Percentiles rank a stretch among this genome's conserved stretches.
Evolutionary conservation across 148 eudicot genomes (phyloP).

Genomic region (Rhododendron vialii): DNA sequence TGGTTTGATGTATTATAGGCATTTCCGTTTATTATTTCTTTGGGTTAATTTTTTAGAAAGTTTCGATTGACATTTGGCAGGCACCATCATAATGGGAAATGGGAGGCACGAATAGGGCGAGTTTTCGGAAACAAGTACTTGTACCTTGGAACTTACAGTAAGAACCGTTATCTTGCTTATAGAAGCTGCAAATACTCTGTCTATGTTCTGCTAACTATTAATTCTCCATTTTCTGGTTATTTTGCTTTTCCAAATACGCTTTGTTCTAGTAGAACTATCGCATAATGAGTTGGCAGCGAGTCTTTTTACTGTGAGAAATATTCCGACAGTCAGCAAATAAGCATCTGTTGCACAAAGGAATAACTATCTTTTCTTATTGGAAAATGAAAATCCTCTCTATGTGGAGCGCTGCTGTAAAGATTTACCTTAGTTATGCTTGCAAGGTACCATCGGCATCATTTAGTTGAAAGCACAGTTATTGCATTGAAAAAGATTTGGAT

Average conservation of each 20-base stretch:
- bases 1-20: neutral
- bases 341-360: no score
- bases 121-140: slow-evolving; percentile 65
- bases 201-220: neutral
- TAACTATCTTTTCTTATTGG: neutral
- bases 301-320: neutral
- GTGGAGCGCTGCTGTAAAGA: neutral
- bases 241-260: neutral
- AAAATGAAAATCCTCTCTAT: neutral
- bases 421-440: neutral
- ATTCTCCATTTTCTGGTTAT: neutral
- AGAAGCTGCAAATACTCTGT: neutral
- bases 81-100: slow-evolving; percentile 82
- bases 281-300: neutral
- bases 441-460: neutral
- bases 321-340: neutral
- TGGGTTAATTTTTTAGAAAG: neutral
- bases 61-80: slow-evolving; percentile 19
- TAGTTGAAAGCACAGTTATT: neutral
- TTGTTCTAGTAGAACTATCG: neutral
- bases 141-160: slow-evolving; percentile 69
- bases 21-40: neutral
- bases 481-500: neutral
- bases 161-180: slow-evolving; percentile 8
- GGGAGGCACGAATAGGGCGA: slow-evolving; percentile 74